Conservation (phyloP, 768 basidiomycete genomes). For the Panus rudis region DNA sequence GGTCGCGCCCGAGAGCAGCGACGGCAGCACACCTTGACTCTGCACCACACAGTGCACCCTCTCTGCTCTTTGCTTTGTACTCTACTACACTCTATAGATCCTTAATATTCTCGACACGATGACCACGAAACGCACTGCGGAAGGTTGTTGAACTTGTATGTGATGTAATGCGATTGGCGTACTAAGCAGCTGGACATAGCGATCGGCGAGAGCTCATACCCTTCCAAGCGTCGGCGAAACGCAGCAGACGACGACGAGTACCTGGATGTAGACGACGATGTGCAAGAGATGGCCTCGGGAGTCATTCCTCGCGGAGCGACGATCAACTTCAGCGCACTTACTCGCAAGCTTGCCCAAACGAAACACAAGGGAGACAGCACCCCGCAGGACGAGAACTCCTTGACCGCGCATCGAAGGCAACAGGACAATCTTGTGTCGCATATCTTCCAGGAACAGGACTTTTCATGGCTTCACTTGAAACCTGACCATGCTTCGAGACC, state of each 20-base stretch:
- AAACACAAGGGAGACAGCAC: constrained; percentile 21
- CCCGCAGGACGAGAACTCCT: constrained; percentile 37
- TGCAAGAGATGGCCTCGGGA: constrained; percentile 31
- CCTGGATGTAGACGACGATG: constrained; percentile 50
- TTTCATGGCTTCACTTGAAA: constrained; percentile 82
- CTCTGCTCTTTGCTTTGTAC: too few relatives aligned
- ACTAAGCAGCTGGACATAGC: not conserved
- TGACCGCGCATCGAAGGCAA: constrained; percentile 62
- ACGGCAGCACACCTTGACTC: too few relatives aligned
- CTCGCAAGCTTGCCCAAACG: constrained; percentile 68
- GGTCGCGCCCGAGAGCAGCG: too few relatives aligned
- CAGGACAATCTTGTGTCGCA: constrained; percentile 75
- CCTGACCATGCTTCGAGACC: constrained; percentile 88
- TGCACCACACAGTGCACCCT: too few relatives aligned
- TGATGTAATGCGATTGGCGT: constrained; percentile 2
- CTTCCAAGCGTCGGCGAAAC: constrained; percentile 35
- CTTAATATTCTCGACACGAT: too few relatives aligned
- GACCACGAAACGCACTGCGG: constrained; percentile 21
- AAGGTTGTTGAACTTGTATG: too few relatives aligned
- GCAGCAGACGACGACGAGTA: constrained; percentile 50
- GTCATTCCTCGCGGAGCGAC: constrained; percentile 66
- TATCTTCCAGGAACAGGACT: constrained; percentile 81
- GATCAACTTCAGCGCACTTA: constrained; percentile 83
- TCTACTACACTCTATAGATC: too few relatives aligned
- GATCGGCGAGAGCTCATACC: constrained; percentile 13